Conservation (phyloP, 2,329 filamentous ascomycete genomes). For the Beauveria sp. region DNA sequence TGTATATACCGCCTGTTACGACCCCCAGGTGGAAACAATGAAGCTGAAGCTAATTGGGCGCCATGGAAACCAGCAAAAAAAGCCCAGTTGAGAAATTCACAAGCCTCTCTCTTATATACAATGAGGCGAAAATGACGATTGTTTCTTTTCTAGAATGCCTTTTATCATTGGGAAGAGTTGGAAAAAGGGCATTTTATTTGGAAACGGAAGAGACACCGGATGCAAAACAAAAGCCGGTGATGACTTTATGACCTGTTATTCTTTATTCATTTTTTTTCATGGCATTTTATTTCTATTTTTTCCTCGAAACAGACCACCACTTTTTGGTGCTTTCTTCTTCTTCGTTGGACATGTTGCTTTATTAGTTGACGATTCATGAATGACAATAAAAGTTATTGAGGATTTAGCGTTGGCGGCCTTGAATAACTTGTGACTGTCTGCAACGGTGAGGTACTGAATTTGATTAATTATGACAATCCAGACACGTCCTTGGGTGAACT, state of each 20-base stretch:
- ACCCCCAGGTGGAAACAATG: constrained; percentile 27
- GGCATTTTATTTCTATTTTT: constrained; percentile 11
- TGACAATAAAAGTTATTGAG: constrained; percentile 29
- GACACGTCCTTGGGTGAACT: no score
- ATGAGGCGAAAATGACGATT: neutral
- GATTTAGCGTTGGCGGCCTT: neutral
- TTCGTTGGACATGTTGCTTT: constrained; percentile 23
- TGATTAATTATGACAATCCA: no score
- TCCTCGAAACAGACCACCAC: neutral
- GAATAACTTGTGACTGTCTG: neutral
- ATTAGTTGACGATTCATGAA: constrained; percentile 33
- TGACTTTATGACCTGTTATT: constrained; percentile 19
- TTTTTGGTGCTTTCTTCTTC: constrained; percentile 10
- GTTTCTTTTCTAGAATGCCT: constrained; percentile 7
- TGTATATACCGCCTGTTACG: constrained; percentile 26
- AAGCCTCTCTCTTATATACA: neutral
- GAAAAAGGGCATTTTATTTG: constrained; percentile 6
- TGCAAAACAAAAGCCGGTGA: constrained; percentile 17
- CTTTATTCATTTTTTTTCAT: constrained; percentile 13
- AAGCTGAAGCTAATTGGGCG: constrained; percentile 9
- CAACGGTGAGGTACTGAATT: neutral
- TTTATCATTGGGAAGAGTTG: neutral
- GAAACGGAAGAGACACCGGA: constrained; percentile 9
- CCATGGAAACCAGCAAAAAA: neutral
- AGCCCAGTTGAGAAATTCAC: neutral